Evolutionary conservation across 257 asterid genomes (phyloP).

Genomic region (Solanum virginianum): DNA sequence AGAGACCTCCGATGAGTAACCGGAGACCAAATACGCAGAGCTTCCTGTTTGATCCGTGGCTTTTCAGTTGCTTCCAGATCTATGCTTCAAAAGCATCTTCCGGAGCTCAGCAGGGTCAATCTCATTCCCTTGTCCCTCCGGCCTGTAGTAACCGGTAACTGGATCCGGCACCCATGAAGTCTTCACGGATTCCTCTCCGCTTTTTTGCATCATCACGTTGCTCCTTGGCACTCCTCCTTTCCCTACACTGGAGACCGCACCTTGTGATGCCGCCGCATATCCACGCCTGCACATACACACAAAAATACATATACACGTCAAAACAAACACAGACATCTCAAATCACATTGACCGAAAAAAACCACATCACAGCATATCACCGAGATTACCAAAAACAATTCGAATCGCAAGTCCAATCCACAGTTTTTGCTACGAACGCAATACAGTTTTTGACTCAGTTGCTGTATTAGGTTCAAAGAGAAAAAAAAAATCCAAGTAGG

Average conservation of each 20-base stretch:
- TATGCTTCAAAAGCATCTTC: constrained; percentile 30
- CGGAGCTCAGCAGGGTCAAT: constrained; percentile 55
- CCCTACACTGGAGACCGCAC: neutral
- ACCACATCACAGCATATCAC: neutral
- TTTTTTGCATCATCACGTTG: constrained; percentile 17
- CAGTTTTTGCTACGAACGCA: neutral
- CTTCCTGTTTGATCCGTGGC: neutral
- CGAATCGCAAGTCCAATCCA: neutral
- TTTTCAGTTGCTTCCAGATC: neutral
- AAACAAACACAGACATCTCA: neutral
- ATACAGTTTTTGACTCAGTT: neutral
- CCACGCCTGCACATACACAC: constrained; percentile 19
- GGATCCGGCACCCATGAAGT: constrained; percentile 87
- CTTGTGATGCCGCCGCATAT: constrained; percentile 14
- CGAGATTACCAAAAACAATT: neutral
- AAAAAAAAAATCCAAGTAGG: neutral
- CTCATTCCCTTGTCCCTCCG: constrained; percentile 42
- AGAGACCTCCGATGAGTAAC: neutral
- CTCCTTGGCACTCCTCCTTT: constrained; percentile 4
- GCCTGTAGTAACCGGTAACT: constrained; percentile 65
- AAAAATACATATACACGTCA: neutral
- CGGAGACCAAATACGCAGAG: neutral
- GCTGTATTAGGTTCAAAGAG: neutral
- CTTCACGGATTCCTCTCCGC: constrained; percentile 35
- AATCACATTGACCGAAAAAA: neutral